phyloP scores from a whole-genome alignment of 2,329 filamentous ascomycete species.

The Fusarium hostae region DNA sequence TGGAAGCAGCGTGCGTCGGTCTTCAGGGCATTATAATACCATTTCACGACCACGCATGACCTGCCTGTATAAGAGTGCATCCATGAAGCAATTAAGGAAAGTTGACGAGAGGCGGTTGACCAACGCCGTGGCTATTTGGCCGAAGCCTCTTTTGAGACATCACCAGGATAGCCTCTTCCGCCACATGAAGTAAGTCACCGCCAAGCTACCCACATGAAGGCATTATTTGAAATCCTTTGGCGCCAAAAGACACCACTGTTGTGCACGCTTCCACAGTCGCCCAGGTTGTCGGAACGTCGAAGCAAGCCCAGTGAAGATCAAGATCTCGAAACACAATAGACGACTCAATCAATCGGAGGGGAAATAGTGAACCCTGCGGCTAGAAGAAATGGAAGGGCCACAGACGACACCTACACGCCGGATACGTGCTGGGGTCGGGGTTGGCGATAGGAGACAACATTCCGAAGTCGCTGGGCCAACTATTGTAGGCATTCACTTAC shows the following conservation, averaged over 20 bases:
- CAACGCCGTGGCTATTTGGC: background rate
- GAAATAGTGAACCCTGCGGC: background rate
- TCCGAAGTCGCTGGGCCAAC: background rate
- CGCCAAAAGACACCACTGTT: background rate
- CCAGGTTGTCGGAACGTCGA: background rate
- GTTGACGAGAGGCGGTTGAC: background rate
- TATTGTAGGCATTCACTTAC: background rate
- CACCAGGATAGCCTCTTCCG: background rate
- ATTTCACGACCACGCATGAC: too few species aligned
- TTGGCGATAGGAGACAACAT: conserved; percentile 11
- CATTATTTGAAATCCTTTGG: background rate
- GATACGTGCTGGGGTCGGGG: conserved; percentile 26
- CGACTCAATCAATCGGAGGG: background rate
- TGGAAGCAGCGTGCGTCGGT: too few species aligned
- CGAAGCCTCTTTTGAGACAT: background rate
- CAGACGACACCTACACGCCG: background rate
- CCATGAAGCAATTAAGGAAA: background rate
- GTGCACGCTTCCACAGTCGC: accelerated
- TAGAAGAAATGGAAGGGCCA: conserved; percentile 5
- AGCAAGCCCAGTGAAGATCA: background rate
- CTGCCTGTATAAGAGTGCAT: too few species aligned
- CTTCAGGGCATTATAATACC: too few species aligned
- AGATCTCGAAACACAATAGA: background rate
- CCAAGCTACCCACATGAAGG: accelerated
- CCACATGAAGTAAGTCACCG: background rate